Percentiles rank a stretch among this genome's conserved stretches.
phyloP scores from a whole-genome alignment of 2,329 filamentous ascomycete species.

The Helotiales sp. region DNA sequence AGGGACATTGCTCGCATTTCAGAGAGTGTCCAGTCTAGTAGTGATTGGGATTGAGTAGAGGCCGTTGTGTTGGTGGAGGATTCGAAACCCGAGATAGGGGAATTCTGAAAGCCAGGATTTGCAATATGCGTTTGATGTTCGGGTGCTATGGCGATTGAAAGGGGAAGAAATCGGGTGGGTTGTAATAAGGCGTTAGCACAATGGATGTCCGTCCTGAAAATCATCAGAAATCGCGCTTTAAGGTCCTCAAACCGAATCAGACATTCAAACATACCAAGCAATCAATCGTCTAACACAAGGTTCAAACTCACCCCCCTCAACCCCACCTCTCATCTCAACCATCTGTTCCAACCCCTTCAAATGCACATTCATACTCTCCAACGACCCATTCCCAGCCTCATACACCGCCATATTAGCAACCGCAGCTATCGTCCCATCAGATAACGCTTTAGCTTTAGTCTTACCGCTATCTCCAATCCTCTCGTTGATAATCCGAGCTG shows the following conservation, averaged over 20 bases:
- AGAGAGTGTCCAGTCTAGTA: not conserved
- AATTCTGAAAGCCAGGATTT: no score
- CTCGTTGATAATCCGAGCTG: constrained; percentile 6
- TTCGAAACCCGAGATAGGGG: not conserved
- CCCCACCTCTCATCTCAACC: constrained; percentile 15
- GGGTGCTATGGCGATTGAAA: constrained; percentile 2
- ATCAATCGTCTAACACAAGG: constrained; percentile 13
- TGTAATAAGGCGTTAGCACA: constrained; percentile 3
- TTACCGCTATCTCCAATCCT: not conserved
- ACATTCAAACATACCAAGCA: not conserved
- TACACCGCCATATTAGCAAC: constrained; percentile 14
- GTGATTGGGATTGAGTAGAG: not conserved
- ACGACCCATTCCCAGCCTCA: constrained; percentile 13
- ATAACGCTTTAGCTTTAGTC: not conserved
- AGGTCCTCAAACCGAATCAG: no score
- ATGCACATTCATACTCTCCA: constrained; percentile 12
- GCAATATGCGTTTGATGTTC: not conserved
- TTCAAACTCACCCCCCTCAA: constrained; percentile 9
- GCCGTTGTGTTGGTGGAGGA: not conserved
- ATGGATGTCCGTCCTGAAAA: constrained; percentile 11
- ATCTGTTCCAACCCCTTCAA: constrained; percentile 15
- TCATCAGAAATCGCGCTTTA: no score
- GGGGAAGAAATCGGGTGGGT: constrained; percentile 10
- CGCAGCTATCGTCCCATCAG: constrained; percentile 7
- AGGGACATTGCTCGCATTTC: not conserved